Evolutionary conservation across 2,329 filamentous ascomycete genomes (phyloP).

Genomic region (Fusarium oligoseptatum): DNA sequence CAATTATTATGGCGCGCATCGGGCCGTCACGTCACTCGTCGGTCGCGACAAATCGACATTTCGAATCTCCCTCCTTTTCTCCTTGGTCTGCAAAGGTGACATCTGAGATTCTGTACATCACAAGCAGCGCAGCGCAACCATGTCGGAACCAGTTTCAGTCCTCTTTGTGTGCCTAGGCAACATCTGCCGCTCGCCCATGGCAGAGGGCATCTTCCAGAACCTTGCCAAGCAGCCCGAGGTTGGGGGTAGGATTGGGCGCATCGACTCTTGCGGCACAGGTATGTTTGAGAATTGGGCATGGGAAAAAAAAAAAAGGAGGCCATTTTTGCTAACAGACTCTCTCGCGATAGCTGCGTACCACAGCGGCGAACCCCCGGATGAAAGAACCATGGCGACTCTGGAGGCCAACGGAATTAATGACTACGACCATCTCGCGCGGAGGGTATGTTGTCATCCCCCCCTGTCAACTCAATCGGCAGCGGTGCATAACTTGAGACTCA

Average conservation of each 20-base stretch:
- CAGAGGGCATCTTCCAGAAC: constrained; percentile 89
- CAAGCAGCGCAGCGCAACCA: constrained; percentile 37
- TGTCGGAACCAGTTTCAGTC: constrained; percentile 72
- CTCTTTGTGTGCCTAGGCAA: constrained; percentile 98
- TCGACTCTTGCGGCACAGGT: constrained; percentile 92
- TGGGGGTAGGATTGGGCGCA: constrained; percentile 69
- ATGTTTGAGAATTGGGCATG: constrained; percentile 12
- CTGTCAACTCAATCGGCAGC: not conserved
- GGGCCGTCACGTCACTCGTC: constrained; percentile 44
- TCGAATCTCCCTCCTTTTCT: constrained; percentile 24
- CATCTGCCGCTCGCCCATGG: constrained; percentile 95
- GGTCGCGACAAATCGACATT: constrained; percentile 40
- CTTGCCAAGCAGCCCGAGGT: constrained; percentile 73
- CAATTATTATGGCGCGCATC: constrained; percentile 39
- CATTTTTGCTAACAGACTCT: constrained; percentile 15
- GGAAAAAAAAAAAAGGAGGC: not conserved
- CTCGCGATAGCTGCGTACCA: constrained; percentile 80
- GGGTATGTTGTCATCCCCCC: constrained; percentile 61
- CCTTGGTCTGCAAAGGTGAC: constrained; percentile 1
- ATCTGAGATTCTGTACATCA: not conserved
- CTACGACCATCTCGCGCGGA: constrained; percentile 83
- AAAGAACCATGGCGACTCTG: constrained; percentile 85
- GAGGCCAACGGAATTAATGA: constrained; percentile 78
- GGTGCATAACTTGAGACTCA: not conserved
- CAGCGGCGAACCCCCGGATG: constrained; percentile 80